Evolutionary conservation across 179 eudicot species (phyloP).

Genomic region (Pouteria campechiana): DNA sequence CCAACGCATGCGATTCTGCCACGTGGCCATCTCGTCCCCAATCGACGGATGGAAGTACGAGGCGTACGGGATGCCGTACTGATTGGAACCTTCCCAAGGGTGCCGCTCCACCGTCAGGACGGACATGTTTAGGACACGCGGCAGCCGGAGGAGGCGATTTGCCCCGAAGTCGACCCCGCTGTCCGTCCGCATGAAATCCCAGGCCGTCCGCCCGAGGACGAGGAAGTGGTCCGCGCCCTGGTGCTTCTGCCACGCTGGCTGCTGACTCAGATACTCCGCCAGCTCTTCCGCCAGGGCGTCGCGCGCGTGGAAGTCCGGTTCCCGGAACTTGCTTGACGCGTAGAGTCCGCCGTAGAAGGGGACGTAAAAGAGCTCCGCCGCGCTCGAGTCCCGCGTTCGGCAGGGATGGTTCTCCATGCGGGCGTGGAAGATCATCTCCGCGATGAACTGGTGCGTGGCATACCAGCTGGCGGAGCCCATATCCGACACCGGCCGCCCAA

Average conservation of each 20-base stretch:
- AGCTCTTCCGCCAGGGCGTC: constrained; percentile 37
- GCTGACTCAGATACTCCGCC: constrained; percentile 22
- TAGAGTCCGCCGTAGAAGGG: constrained; percentile 61
- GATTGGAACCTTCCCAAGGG: constrained; percentile 54
- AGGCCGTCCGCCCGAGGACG: constrained; percentile 54
- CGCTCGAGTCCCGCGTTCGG: constrained; percentile 44
- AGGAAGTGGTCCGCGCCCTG: constrained; percentile 57
- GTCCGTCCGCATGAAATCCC: constrained; percentile 59
- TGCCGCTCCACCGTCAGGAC: constrained; percentile 54
- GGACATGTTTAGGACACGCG: constrained; percentile 44
- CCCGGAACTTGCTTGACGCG: constrained; percentile 1
- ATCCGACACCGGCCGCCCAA: constrained; percentile 20
- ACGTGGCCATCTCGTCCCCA: constrained; percentile 26
- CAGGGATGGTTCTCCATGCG: constrained; percentile 57
- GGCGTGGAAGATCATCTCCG: constrained; percentile 55
- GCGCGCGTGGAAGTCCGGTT: not conserved
- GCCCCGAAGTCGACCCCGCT: constrained; percentile 54
- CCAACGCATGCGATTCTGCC: constrained; percentile 47
- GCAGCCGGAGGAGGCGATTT: constrained; percentile 43
- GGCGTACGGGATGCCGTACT: constrained; percentile 71
- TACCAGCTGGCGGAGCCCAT: constrained; percentile 40
- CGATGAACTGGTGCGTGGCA: constrained; percentile 44
- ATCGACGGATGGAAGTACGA: constrained; percentile 62
- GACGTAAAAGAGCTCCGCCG: constrained; percentile 44
- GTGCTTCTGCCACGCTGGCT: constrained; percentile 43